Percentiles rank a stretch among this genome's conserved stretches.
Evolutionary conservation across 192 early-diverging fungal genomes (phyloP).

Genomic region (Gryganskiella cystojenkinii): DNA sequence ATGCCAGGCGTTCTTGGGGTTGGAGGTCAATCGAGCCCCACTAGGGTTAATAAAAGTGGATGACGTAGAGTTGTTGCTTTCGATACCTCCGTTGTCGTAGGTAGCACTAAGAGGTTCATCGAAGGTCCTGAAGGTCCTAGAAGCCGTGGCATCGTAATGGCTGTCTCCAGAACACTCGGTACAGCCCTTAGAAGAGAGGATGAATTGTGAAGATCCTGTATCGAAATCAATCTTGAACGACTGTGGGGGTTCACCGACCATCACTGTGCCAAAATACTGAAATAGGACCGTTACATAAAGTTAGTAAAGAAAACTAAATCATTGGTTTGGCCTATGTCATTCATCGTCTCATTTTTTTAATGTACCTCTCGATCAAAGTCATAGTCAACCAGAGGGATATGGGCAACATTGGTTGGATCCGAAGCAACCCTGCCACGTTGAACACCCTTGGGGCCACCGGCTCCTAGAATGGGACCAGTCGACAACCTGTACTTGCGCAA

Average conservation of each 20-base stretch:
- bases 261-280: slow-evolving; percentile 20
- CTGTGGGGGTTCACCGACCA: slow-evolving; percentile 20
- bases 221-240: slow-evolving; percentile 29
- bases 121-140: slow-evolving; percentile 1
- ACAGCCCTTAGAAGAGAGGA: slow-evolving; percentile 23
- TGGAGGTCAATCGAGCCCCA: neutral
- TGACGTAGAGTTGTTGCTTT: neutral
- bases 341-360: neutral
- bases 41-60: too few relatives aligned
- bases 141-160: slow-evolving; percentile 6
- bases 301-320: neutral
- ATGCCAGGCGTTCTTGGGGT: slow-evolving; percentile 4
- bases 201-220: slow-evolving; percentile 27
- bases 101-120: neutral
- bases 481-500: slow-evolving; percentile 11
- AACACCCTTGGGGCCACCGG: slow-evolving; percentile 1
- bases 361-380: slow-evolving; percentile 34
- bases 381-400: slow-evolving; percentile 15
- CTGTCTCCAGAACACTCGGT: slow-evolving; percentile 14
- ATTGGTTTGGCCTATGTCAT: neutral
- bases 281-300: neutral
- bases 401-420: neutral
- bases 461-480: neutral
- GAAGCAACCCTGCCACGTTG: slow-evolving; percentile 20
- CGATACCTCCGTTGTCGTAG: too few relatives aligned